Base-by-base conservation (phyloP, 169 alveolate genomes). In the Amoebophrya sp. region DNA sequence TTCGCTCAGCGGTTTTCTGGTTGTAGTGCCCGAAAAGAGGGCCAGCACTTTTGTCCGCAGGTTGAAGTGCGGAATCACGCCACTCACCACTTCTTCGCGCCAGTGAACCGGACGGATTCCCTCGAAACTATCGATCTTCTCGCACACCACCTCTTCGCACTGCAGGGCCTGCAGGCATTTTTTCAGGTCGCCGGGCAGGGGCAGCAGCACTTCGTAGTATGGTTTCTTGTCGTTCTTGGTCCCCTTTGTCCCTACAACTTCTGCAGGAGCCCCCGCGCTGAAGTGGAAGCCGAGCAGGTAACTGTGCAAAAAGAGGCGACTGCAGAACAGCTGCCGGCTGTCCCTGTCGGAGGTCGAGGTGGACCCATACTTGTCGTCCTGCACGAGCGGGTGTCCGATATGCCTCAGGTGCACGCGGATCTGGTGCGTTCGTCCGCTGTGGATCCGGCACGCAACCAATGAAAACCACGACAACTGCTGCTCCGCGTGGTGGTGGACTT, bases 361-460 rank as follows among this genome's bases (percentile, higher is more conserved):
- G 78, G 5, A 58, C 23, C 23, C 7, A 89, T 92, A 92, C 39
- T 92, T 92, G 40, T 90, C 90, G 78, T 92, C 94, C 34, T 91
- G 88, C n/a, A 92, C 94, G 45, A 92, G 70, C 31, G 94, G 94
- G 40, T 92, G 94, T 1, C 94, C 94, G 20, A 92, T 92, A 50
- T 92, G 94, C n/a, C 91, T 87, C 94, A 92, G 89, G 91, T 92
- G 94, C 4, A 92, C 94, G 15, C 94, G 91, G 29, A 92, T 92
- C 91, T 92, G 94, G 48, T 92, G 94, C 18, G 94, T 92, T 89
- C 94, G 89, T 34, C 94, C 94, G 15, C 93, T 92, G 50, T 92
- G 94, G 0, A 92, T 92, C 40, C 67, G 67, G 67, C 67, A 45
- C 67, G 67, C 67, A 45, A 45, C 67, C n/a, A 45, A 18, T 15